Conservation (phyloP, 2,329 filamentous ascomycete species). For the Colletotrichum australisinense region DNA sequence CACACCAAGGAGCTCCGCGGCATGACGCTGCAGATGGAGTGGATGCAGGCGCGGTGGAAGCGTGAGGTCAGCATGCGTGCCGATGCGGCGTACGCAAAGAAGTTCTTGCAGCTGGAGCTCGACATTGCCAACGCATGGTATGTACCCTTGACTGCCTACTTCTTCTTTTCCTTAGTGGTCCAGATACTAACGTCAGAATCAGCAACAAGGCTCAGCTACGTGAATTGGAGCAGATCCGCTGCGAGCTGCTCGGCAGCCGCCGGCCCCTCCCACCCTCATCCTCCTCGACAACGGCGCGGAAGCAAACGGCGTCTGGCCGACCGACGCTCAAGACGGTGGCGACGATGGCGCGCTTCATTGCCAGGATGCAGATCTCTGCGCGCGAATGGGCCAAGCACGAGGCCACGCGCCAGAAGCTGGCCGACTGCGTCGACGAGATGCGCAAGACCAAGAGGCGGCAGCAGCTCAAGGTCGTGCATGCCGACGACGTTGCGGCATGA, state of each 20-base stretch:
- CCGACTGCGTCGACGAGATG: conserved; percentile 60
- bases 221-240: conserved; percentile 83
- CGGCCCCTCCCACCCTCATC: conserved; percentile 47
- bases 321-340: conserved; percentile 57
- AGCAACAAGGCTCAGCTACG: conserved; percentile 94
- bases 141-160: conserved; percentile 51
- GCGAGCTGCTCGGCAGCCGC: conserved; percentile 52
- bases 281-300: conserved; percentile 36
- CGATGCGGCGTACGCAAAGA: conserved; percentile 88
- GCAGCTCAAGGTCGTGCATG: conserved; percentile 53
- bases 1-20: conserved; percentile 84
- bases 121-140: conserved; percentile 92
- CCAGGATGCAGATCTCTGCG: conserved; percentile 61
- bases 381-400: conserved; percentile 64
- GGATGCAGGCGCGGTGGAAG: conserved; percentile 83
- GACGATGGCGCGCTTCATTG: conserved; percentile 63
- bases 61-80: conserved; percentile 84
- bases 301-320: conserved; percentile 36
- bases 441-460: conserved; percentile 56
- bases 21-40: conserved; percentile 89
- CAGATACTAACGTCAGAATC: conserved; percentile 43
- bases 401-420: conserved; percentile 58
- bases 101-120: conserved; percentile 81
- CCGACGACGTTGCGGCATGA: conserved; percentile 44
- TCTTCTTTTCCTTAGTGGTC: not conserved